These are phyloP conservation scores for Metschnikowia picachoensis DNA, from an alignment of 805 yeast genomes.

Conservation along the genomic window DNA sequence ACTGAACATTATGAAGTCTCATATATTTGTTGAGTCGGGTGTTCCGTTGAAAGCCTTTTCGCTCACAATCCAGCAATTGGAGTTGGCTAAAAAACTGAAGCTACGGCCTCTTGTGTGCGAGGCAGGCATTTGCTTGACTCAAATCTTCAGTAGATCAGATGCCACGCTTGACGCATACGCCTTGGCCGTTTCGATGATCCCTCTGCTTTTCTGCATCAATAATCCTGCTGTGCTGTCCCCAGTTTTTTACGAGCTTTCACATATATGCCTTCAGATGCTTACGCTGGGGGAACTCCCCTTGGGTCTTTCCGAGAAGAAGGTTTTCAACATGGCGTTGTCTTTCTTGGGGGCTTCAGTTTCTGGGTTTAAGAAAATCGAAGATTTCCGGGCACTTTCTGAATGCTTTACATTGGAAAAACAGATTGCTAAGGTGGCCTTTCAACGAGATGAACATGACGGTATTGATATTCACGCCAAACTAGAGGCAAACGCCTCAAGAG, in stretches of 20 bases:
- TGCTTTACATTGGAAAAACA: conserved; percentile 37
- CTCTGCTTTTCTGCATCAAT: conserved; percentile 40
- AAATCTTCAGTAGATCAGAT: conserved; percentile 40
- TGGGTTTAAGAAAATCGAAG: conserved; percentile 39
- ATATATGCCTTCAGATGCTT: conserved; percentile 20
- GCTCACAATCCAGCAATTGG: conserved; percentile 45
- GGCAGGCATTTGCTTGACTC: conserved; percentile 44
- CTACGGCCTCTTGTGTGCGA: conserved; percentile 43
- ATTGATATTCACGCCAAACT: conserved; percentile 13
- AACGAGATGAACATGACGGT: conserved; percentile 5
- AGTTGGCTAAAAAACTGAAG: conserved; percentile 45
- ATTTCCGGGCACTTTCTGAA: conserved; percentile 35
- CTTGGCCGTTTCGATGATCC: conserved; percentile 41
- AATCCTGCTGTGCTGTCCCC: conserved; percentile 35
- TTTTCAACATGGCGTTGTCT: conserved; percentile 31
- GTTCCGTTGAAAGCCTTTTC: conserved; percentile 50
- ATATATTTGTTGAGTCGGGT: conserved; percentile 39
- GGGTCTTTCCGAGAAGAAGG: conserved; percentile 8
- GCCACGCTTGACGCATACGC: conserved; percentile 41
- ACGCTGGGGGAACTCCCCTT: background rate
- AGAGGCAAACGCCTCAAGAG: conserved; percentile 11
- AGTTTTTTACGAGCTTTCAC: conserved; percentile 31
- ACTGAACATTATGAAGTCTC: conserved; percentile 46
- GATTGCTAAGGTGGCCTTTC: conserved; percentile 6
- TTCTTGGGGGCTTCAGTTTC: conserved; percentile 41